phyloP scores from a whole-genome alignment of 139 green algal species.

The Chlorella sp. region DNA sequence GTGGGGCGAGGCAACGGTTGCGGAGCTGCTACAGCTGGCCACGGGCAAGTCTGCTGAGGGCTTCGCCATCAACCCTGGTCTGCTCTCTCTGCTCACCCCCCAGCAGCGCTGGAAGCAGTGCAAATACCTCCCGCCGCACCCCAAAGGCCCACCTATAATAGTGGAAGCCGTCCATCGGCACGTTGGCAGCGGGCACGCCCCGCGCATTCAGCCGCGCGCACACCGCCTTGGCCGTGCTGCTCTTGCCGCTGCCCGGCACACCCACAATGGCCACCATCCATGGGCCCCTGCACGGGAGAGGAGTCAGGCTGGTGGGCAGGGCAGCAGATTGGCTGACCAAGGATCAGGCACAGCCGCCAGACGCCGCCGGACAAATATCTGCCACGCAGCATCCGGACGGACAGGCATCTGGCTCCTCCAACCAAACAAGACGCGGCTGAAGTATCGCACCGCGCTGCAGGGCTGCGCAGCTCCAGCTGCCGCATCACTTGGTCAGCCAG shows the following conservation, averaged over 20 bases:
- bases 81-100: background rate
- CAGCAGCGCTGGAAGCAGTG: too few relatives aligned
- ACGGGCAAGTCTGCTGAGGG: too few relatives aligned
- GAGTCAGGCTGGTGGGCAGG: background rate
- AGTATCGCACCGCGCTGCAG: background rate
- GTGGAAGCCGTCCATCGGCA: slow-evolving; percentile 80
- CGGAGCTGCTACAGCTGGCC: too few relatives aligned
- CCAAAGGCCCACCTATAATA: too few relatives aligned
- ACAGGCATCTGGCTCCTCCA: too few relatives aligned
- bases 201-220: slow-evolving; percentile 56
- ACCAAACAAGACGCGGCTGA: too few relatives aligned
- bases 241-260: slow-evolving; percentile 82
- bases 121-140: too few relatives aligned
- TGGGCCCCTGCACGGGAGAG: background rate
- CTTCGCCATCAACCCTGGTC: background rate
- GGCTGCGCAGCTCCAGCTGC: slow-evolving; percentile 2
- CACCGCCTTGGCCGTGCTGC: slow-evolving; percentile 73
- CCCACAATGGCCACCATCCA: slow-evolving; percentile 85
- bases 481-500: slow-evolving; percentile 26
- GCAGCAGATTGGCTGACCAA: background rate
- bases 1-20: slow-evolving; percentile 81
- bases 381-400: too few relatives aligned
- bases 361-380: too few relatives aligned
- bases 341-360: background rate
- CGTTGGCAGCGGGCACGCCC: slow-evolving; percentile 48